phyloP scores from a whole-genome alignment of 345 rosid species.

The Gossypium ekmanianum region DNA sequence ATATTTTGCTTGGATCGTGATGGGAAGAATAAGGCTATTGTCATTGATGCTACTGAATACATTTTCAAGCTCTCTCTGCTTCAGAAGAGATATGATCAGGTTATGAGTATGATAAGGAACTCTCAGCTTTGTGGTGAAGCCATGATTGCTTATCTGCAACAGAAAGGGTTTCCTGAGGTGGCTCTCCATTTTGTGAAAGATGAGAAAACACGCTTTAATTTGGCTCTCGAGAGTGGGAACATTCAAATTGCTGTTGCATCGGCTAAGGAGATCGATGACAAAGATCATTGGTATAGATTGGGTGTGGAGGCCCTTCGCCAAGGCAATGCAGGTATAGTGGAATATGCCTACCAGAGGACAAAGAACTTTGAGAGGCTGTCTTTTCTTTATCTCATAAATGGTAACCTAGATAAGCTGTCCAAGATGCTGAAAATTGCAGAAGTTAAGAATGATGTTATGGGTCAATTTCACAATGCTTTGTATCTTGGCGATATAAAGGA shows the following conservation, averaged over 20 bases:
- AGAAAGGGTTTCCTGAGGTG: conserved; percentile 23
- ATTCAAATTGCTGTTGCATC: conserved; percentile 27
- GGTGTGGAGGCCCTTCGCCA: conserved; percentile 99
- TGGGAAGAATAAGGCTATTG: conserved; percentile 65
- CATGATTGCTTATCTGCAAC: conserved; percentile 93
- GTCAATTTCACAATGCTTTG: too few relatives aligned
- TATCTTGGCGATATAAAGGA: too few relatives aligned
- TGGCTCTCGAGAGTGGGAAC: conserved; percentile 95
- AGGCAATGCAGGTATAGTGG: conserved; percentile 17
- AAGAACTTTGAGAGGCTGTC: conserved; percentile 31
- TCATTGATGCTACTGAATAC: conserved; percentile 82
- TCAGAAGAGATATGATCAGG: conserved; percentile 81
- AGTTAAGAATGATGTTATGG: conserved; percentile 56
- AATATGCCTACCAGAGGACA: too few relatives aligned
- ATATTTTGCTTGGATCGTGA: conserved; percentile 84
- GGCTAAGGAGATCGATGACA: conserved; percentile 78
- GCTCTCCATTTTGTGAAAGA: conserved; percentile 92
- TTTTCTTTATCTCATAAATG: conserved; percentile 84
- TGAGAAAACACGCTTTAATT: conserved; percentile 84
- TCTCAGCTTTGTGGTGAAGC: conserved; percentile 97
- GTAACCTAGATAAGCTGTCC: conserved; percentile 73
- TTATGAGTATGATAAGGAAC: conserved; percentile 90
- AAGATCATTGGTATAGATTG: conserved; percentile 81
- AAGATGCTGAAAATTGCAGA: conserved; percentile 94
- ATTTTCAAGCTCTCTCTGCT: conserved; percentile 76